Evolutionary conservation across 1,284 basidiomycete genomes (phyloP), one percentile per base, ranked within the genome.

Genomic region (Puccinia horiana): DNA sequence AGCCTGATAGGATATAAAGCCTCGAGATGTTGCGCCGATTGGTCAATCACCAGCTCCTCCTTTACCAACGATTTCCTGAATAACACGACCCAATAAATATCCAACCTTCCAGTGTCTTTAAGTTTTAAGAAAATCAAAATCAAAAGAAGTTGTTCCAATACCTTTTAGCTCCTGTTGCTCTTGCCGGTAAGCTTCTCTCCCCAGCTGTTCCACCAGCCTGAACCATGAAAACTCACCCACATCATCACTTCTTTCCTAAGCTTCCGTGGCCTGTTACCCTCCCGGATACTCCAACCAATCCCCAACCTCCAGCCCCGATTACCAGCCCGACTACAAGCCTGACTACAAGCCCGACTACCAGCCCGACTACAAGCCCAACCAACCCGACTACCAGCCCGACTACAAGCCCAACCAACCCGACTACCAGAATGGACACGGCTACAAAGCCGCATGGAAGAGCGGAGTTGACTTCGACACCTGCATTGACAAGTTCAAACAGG

Each of bases 81-180:
- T 32, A 3, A 40, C 61, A 65, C 61, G 35, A 65, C 23, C 61
- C 20, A 37, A 35, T 4, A 65, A 65, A 12, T 23, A n/a, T n/a
- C n/a, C 9, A 65, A 65, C 16, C 61, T 32, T 11, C 49, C 12
- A 52, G 49, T 32, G 12, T 63, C 12, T 65, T 23, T 61, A 40
- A 65, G 18, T 65, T 40, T 65, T 69, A 42, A 42, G 42, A 2
- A 42, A 44, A 44, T 29, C 11, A 47, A 44, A 70, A 44, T 8
- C 44, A 49, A 70, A 35, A 70, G 47, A 70, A 49, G 69, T 70
- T 70, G 69, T 70, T 70, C 69, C 47, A 70, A n/a, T 75, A 56
- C 52, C 32, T 75, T 23, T 37, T 75, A 52, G 72, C 72, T n/a
- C 52, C 52, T 32, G n/a, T 75, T 26, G 54, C 52, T 14, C 72